Base-by-base conservation (phyloP, 805 yeast genomes). In the Saccharomycopsis microspora region DNA sequence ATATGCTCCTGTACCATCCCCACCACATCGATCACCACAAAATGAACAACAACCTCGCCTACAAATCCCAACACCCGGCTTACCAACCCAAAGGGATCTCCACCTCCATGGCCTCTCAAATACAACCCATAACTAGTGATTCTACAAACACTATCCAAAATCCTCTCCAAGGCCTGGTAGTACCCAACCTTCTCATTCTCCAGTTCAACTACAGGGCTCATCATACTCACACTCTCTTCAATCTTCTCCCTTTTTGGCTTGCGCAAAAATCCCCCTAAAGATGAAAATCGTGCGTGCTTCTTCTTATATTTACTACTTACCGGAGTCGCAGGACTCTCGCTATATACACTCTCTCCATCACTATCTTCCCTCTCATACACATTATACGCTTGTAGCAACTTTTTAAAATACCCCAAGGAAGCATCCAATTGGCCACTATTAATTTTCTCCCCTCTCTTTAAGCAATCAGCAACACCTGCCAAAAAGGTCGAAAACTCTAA, bases 371-470 rank as follows among this genome's bases (percentile, higher is more conserved):
- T 40, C 6, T 42, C 38, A 33, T 51, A 51, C n/a, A 51, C 54
- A 36, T 51, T 46, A 32, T 41, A 51, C 4, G 54, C 54, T 19
- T 39, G 31, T 19, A 51, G 35, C 9, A 51, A 29, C 32, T 51
- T 51, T 40, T 43, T 38, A 35, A 49, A 51, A 40, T 51, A 51
- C 6, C 48, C n/a, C 39, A 51, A 33, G 4, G 52, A 46, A 9
- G 42, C 47, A 33, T 46, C 38, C 8, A 44, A 42, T 11, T 9
- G 10, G 28, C 37, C 43, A 42, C 45, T 42, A 34, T 46, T 36
- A 4, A 44, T 6, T 9, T 9, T 39, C 10, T 44, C 43, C 30
- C 31, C 9, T 7, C 19, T 5, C 27, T 36, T 30, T 5, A 32
- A 30, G n/a, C 43, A 35, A 5, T 32, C 32, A 29, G 27, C 29